Evolutionary conservation across 768 basidiomycete genomes (phyloP).

Genomic region (Rhodosporidiobolus odoratus): DNA sequence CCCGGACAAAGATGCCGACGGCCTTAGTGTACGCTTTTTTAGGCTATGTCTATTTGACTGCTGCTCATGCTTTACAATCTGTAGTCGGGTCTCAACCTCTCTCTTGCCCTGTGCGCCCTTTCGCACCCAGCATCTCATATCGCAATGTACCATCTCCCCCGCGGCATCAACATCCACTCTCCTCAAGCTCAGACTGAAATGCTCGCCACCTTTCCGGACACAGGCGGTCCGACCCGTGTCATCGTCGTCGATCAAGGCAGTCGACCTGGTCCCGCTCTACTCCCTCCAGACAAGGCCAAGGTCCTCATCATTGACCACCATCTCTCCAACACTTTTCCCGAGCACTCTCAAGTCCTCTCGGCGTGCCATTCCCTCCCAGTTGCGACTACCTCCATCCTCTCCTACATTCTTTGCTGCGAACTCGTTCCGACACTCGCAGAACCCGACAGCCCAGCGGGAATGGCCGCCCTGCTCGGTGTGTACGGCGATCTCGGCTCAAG

Average conservation of each 20-base stretch:
- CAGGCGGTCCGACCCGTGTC: constrained; percentile 43
- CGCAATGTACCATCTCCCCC: constrained; percentile 49
- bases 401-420: constrained; percentile 50
- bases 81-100: constrained; percentile 48
- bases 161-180: constrained; percentile 51
- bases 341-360: constrained; percentile 47
- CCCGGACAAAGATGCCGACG: constrained; percentile 54
- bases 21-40: constrained; percentile 18
- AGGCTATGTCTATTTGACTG: too few species aligned
- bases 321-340: constrained; percentile 50
- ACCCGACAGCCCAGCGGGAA: constrained; percentile 41
- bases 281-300: constrained; percentile 35
- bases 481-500: constrained; percentile 50
- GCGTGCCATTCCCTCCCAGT: constrained; percentile 51
- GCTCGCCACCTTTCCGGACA: constrained; percentile 28
- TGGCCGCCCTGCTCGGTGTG: constrained; percentile 50
- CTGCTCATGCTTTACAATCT: too few species aligned
- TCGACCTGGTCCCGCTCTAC: constrained; percentile 47
- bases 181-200: constrained; percentile 45
- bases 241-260: constrained; percentile 54
- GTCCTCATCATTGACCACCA: constrained; percentile 54
- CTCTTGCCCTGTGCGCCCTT: constrained; percentile 42
- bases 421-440: constrained; percentile 44
- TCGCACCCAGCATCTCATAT: constrained; percentile 46
- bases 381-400: constrained; percentile 51